Evolutionary conservation across 2,329 filamentous ascomycete genomes (phyloP), one percentile per base, ranked within the genome.

Genomic region (Epicoccum sorghinum): DNA sequence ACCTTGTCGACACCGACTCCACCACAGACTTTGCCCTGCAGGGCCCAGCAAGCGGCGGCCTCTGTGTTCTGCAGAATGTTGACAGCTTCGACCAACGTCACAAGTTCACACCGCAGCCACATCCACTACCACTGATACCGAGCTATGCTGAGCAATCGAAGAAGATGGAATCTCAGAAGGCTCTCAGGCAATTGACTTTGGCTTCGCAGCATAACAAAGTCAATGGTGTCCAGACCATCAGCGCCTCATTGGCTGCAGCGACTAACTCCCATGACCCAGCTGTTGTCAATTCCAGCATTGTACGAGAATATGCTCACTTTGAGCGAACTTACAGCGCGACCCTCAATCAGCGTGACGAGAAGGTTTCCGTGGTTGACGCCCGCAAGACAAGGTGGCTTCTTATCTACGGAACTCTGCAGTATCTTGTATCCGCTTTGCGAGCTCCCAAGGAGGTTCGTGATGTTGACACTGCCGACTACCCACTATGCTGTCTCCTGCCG

Each of bases 331-430:
- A 82, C 2, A 75, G 65, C 36, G 56, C 78, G 18, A 86, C 82
- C 56, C 49, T 78, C 14, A 85, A 82, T 59, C 75, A 77, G 0
- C 61, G 62, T 14, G 83, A 88, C 53, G 85, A 83, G 52, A 86
- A 84, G 65, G 69, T 88, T 1, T 82, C 83, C 0, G 75, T 85
- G 9, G 78, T 82, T 7, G 90, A 93, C 59, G 89, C 85, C 1
- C 85, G 90, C 36, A 93, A 91, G 71, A 83, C 92, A 13, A 82
- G 90, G 35, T 95, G 90, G 90, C 83, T 93, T 27, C 69, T 93
- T 32, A 82, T 93, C 6, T 93, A 93, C 65, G 82, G 86, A 14
- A 82, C 86, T 3, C 82, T 91, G 52, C 90, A 95, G 69, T 87
- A 86, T n/a, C 80, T 95, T 1, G 81, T 83, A 8, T 84, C 84